A percentile compares a stretch with the other conserved stretches of the same genome.
Conservation (phyloP, 306 rosid genomes). For the Nissolia schottii region DNA sequence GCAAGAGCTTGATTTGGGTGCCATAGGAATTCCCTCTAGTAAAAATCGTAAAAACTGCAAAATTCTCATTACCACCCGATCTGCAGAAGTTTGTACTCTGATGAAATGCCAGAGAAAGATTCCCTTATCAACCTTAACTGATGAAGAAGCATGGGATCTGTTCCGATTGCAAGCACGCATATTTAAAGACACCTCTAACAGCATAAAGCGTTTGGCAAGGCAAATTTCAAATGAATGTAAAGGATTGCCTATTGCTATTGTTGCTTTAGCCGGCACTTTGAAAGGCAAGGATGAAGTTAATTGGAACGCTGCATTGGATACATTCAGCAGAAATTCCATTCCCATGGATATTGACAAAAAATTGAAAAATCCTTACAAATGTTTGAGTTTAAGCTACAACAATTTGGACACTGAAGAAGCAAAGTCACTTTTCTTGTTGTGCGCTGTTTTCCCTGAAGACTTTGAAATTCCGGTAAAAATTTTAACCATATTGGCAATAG, state of each 20-base stretch:
- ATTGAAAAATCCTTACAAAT: not conserved
- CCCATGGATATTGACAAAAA: not conserved
- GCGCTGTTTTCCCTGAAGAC: constrained; percentile 27
- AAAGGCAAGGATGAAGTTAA: not conserved
- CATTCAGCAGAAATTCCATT: not conserved
- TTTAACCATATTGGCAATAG: not conserved
- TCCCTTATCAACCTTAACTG: not conserved
- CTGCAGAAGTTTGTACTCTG: not conserved
- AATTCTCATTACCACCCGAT: constrained; percentile 17
- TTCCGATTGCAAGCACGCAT: not conserved
- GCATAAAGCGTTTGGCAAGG: not conserved
- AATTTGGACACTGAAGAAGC: not conserved
- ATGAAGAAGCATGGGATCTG: constrained; percentile 8
- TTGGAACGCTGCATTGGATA: not conserved
- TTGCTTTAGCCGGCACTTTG: not conserved
- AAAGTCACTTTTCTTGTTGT: constrained; percentile 2
- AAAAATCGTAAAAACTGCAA: not conserved
- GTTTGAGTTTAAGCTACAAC: constrained; percentile 8
- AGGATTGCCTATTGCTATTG: constrained; percentile 24
- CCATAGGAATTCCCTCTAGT: constrained; percentile 8
- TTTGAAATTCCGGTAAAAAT: not conserved
- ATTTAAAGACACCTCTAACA: not conserved
- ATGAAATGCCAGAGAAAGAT: constrained; percentile 12
- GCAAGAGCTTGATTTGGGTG: not conserved
- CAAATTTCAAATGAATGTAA: constrained; percentile 6